Base-by-base conservation (phyloP, 225 moss, liverwort and hornwort genomes). In the Marchantia polymorpha region DNA sequence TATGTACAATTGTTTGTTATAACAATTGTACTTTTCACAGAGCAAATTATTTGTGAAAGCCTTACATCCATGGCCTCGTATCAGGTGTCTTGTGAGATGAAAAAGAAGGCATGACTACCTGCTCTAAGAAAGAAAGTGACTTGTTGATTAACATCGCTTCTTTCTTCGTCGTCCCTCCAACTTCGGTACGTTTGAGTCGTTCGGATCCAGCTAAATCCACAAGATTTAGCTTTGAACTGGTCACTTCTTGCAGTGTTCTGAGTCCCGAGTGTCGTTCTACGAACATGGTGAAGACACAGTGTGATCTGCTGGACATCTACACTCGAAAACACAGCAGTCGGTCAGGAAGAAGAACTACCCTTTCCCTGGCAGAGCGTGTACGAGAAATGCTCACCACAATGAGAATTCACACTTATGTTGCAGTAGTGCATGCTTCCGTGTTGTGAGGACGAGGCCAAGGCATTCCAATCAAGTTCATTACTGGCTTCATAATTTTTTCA, bases 171-270 rank as follows among this genome's bases (percentile, higher is more conserved):
- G 90, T 83, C 29, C 89, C 91, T 80, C 85, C 86, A 25, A 87
- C 85, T 65, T 97, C 91, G 3, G 85, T 88, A 81, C 93, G 89
- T 82, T 93, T 97, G 31, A 93, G 73, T 74, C 93, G 87, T 81
- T 97, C 97, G 14, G 89, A 89, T 80, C 97, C 97, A 82, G 93
- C 97, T 50, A 97, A 82, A 83, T 97, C 97, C 69, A 97, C 97
- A 39, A 97, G 84, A 82, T 97, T 94, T 17, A 97, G 84, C 88
- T 97, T 97, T 60, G 91, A 93, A 74, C 89, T 73, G 9, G 88
- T 89, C 72, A 86, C 54, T 82, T 91, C 92, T 83, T 88, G 87
- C 68, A 87, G 77, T 47, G 88, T 82, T 59, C 91, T 88, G 23
- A 91, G 81, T 89, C 88, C 93, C 30, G 92, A 92, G 85, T 92